Evolutionary conservation across 1,284 basidiomycete species (phyloP).

Genomic region (Leucoagaricus sp.): DNA sequence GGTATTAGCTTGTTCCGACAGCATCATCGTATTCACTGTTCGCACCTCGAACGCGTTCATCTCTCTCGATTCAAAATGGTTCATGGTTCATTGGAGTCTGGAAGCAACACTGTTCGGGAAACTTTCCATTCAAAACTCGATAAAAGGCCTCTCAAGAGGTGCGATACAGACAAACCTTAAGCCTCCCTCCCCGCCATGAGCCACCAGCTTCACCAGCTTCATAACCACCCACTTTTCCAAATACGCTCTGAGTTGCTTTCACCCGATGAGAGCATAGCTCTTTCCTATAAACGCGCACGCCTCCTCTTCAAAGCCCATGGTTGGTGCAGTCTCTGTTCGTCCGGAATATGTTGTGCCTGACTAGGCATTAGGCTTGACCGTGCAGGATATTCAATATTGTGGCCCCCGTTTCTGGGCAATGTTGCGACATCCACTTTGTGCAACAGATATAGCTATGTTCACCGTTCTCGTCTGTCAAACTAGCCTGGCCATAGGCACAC

Average conservation of each 20-base stretch:
- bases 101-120: slow-evolving; percentile 12
- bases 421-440: slow-evolving; percentile 50
- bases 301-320: slow-evolving; percentile 49
- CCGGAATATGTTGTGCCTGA: slow-evolving; percentile 5
- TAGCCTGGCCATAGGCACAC: slow-evolving; percentile 50
- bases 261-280: slow-evolving; percentile 43
- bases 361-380: slow-evolving; percentile 37
- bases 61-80: slow-evolving; percentile 15
- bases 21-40: slow-evolving; percentile 6
- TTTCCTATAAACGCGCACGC: slow-evolving; percentile 49
- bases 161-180: slow-evolving; percentile 2
- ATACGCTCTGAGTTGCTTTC: slow-evolving; percentile 42
- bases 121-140: neutral
- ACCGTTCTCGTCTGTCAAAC: slow-evolving; percentile 49
- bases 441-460: slow-evolving; percentile 49
- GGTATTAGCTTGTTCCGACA: slow-evolving; percentile 14
- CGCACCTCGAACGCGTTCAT: slow-evolving; percentile 14
- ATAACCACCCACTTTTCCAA: slow-evolving; percentile 47
- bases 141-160: neutral
- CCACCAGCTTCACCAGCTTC: slow-evolving; percentile 39
- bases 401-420: slow-evolving; percentile 48
- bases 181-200: slow-evolving; percentile 30
- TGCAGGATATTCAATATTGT: slow-evolving; percentile 46
- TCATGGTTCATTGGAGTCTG: slow-evolving; percentile 15
- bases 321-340: slow-evolving; percentile 26